These are phyloP conservation scores for Pyrenophora tritici-repentis DNA, from an alignment of 2,329 filamentous ascomycete species.

Conservation along the genomic window DNA sequence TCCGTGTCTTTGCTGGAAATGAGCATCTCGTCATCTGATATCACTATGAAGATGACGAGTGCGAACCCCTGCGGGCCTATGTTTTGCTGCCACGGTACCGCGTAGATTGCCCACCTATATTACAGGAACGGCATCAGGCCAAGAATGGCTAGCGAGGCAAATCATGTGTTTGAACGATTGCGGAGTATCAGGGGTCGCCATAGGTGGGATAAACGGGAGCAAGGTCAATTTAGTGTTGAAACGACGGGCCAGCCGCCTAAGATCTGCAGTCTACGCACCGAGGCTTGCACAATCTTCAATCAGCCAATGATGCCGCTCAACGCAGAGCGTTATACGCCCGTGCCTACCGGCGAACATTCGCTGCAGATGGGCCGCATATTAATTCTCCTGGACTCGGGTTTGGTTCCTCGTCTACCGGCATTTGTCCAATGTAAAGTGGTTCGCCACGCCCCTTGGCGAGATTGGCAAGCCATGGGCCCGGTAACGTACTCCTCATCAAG, in stretches of 20 bases:
- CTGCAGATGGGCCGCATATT: conserved; percentile 23
- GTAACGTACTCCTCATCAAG: neutral
- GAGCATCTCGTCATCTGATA: conserved; percentile 19
- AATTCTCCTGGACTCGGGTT: conserved; percentile 9
- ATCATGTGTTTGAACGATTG: conserved; percentile 15
- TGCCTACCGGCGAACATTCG: conserved; percentile 4
- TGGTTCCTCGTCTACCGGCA: conserved; percentile 5
- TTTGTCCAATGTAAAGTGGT: conserved; percentile 11
- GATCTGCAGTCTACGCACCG: neutral
- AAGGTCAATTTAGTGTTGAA: conserved; percentile 2
- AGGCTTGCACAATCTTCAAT: neutral
- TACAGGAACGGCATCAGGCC: conserved; percentile 16
- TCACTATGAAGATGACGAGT: conserved; percentile 14
- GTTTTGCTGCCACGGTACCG: conserved; percentile 17
- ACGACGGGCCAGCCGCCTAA: neutral
- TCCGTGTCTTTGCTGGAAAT: conserved; percentile 22
- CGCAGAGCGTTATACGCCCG: neutral
- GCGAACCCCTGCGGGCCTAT: conserved; percentile 16
- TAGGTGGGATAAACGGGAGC: conserved; percentile 17
- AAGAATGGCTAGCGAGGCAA: conserved; percentile 11
- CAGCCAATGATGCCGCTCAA: conserved; percentile 2
- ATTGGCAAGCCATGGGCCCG: neutral
- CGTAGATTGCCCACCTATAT: conserved; percentile 31
- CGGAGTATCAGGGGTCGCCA: conserved; percentile 21
- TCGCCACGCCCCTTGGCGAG: too few species aligned